phyloP scores from a whole-genome alignment of 192 early-diverging fungal genomes.

The Coemansia sp. region DNA sequence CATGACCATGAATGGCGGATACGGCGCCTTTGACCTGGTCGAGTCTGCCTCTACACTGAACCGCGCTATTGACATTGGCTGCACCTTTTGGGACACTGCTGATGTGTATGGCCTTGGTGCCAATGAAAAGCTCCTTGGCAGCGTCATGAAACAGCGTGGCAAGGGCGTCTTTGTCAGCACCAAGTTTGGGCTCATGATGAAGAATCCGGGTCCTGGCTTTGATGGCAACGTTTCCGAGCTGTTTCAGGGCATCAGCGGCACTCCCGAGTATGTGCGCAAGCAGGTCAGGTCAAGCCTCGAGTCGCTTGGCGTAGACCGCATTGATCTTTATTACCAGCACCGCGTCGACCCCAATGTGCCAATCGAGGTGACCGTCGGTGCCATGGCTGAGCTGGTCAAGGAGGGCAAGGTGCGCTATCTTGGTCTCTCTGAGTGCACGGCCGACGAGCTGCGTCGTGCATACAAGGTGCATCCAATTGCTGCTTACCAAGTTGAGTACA shows the following conservation, averaged over 20 bases:
- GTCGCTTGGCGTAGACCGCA: constrained; percentile 26
- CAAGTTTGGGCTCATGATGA: background rate
- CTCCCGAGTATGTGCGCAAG: constrained; percentile 53
- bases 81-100: constrained; percentile 63
- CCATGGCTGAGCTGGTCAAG: constrained; percentile 40
- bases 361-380: constrained; percentile 42
- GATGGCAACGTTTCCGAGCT: background rate
- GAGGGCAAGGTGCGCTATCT: constrained; percentile 42
- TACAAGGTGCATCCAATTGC: constrained; percentile 56
- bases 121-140: constrained; percentile 54
- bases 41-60: constrained; percentile 48
- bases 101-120: constrained; percentile 58
- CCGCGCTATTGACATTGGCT: too few relatives aligned
- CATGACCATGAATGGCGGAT: constrained; percentile 47
- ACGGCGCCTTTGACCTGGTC: constrained; percentile 31
- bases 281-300: constrained; percentile 21
- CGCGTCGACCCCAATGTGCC: constrained; percentile 31
- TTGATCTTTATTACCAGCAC: constrained; percentile 45
- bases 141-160: constrained; percentile 11
- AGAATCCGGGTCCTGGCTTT: background rate
- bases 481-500: constrained; percentile 23
- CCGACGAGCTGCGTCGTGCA: constrained; percentile 60
- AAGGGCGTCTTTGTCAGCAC: constrained; percentile 3
- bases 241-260: constrained; percentile 22
- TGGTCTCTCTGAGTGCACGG: constrained; percentile 48